phyloP scores from a whole-genome alignment of 2,329 filamentous ascomycete genomes.

The Hortaea sp. region DNA sequence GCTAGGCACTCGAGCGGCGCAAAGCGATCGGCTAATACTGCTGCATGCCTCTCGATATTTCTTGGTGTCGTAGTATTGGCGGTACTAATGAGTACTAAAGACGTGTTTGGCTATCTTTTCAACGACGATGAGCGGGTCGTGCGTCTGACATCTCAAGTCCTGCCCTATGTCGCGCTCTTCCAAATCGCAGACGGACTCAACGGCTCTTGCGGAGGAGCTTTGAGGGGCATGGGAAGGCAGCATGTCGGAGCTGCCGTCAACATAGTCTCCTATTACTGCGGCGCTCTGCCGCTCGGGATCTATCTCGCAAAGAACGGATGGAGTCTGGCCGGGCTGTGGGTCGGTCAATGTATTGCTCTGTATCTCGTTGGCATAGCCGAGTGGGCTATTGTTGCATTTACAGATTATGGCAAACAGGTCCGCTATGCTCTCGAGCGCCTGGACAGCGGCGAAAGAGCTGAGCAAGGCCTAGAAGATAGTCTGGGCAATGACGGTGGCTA shows the following conservation, averaged over 20 bases:
- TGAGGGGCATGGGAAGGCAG: constrained; percentile 77
- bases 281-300: constrained; percentile 70
- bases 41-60: constrained; percentile 61
- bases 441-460: constrained; percentile 42
- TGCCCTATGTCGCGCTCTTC: constrained; percentile 81
- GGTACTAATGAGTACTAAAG: constrained; percentile 58
- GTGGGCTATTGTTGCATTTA: constrained; percentile 69
- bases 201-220: constrained; percentile 68
- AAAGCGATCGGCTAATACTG: constrained; percentile 61
- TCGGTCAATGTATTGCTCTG: constrained; percentile 54
- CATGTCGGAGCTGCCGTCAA: constrained; percentile 79
- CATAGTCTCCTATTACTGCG: constrained; percentile 72
- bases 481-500: neutral
- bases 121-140: constrained; percentile 68
- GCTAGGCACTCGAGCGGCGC: constrained; percentile 56
- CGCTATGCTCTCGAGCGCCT: constrained; percentile 60
- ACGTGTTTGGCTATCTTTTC: constrained; percentile 69
- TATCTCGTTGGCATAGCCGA: constrained; percentile 70
- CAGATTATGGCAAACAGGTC: constrained; percentile 68
- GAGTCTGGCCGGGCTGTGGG: constrained; percentile 71
- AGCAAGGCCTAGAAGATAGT: constrained; percentile 17
- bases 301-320: constrained; percentile 79
- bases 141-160: constrained; percentile 60
- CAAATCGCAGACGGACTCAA: constrained; percentile 85
- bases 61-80: constrained; percentile 58